Conservation (phyloP, 1,139 yeast species). For the Suhomyces coccinellae region DNA sequence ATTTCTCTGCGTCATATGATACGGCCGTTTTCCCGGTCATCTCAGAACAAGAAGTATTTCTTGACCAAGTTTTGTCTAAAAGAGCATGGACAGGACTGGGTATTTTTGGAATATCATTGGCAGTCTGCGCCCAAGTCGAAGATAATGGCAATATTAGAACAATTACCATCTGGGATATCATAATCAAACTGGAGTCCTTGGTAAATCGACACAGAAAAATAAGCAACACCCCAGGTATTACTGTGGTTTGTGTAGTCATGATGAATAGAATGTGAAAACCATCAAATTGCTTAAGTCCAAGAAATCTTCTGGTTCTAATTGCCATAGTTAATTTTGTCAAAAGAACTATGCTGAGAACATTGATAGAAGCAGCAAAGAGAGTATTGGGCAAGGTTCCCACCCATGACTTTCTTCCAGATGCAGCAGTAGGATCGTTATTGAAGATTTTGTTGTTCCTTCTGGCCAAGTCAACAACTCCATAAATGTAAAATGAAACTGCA, state of each 20-base stretch:
- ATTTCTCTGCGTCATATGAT: not conserved
- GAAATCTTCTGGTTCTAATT: constrained; percentile 63
- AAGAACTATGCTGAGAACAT: constrained; percentile 59
- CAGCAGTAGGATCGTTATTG: not conserved
- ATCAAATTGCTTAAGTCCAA: constrained; percentile 82
- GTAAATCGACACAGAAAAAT: constrained; percentile 46
- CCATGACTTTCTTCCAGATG: constrained; percentile 20
- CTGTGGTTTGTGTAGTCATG: constrained; percentile 79
- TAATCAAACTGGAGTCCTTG: constrained; percentile 18
- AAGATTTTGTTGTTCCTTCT: constrained; percentile 18
- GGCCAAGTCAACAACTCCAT: constrained; percentile 21
- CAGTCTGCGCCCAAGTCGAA: constrained; percentile 82
- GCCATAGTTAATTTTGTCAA: constrained; percentile 65
- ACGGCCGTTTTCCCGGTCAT: not conserved
- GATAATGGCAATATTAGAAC: constrained; percentile 78
- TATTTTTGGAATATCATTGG: constrained; percentile 41
- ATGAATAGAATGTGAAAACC: constrained; percentile 77
- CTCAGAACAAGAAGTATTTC: not conserved
- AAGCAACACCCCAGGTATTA: constrained; percentile 72
- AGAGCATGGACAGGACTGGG: not conserved
- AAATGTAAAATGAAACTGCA: constrained; percentile 56
- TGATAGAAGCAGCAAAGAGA: constrained; percentile 67
- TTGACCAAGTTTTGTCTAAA: not conserved
- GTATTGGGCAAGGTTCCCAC: constrained; percentile 54
- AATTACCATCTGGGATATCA: constrained; percentile 31